Base-by-base conservation (phyloP, 2,329 filamentous ascomycete species). In the Zymoseptoria tritici region DNA sequence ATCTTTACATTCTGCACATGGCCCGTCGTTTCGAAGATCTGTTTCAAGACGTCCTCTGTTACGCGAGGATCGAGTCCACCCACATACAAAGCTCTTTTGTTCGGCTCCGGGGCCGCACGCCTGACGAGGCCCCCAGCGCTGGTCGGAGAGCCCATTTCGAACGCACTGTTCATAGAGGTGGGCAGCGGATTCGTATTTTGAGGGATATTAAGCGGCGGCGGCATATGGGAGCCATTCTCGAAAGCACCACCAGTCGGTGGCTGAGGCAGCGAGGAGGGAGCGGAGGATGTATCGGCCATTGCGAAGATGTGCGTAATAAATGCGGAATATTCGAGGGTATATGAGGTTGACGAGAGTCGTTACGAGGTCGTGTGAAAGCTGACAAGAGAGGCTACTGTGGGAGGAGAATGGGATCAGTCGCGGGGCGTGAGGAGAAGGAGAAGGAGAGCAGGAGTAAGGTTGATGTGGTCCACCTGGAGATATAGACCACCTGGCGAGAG, bases 1-100 rank as follows among this genome's bases (percentile, higher is more conserved):
- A 99, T 97, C 83, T 99, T 99, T 74, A 99, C 94, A 73, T 91
- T 97, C 78, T 96, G 89, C 66, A 99, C 94, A 78, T 99, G 94
- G 59, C 94, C 94, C 61, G 92, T 97, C 6, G 94, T 99, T 81
- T 99, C 94, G 72, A 99, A 99, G 24, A 86, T 68, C 75, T 84
- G 81, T 74, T 80, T 78, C 72, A 85, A 77, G 66, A 87, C 83
- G 71, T 87, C 84, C 67, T 81, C 78, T 70, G 83, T 78, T 52
- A 87, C 82, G 69, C 79, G 80, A 61, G 84, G 84, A 24, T 99
- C 94, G 68, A 99, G 81, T 58, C 94, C 94, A 64, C 94, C 94
- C 60, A 99, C 90, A 72, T 99, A 99, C 63, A 99, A 80, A 60
- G 94, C 94, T 72, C 94, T 86, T 85, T 99, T 99, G 81, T 99